These are phyloP conservation scores for Phytophthora crassamura DNA, from an alignment of 352 stramenopile genomes.

Conservation along the genomic window DNA sequence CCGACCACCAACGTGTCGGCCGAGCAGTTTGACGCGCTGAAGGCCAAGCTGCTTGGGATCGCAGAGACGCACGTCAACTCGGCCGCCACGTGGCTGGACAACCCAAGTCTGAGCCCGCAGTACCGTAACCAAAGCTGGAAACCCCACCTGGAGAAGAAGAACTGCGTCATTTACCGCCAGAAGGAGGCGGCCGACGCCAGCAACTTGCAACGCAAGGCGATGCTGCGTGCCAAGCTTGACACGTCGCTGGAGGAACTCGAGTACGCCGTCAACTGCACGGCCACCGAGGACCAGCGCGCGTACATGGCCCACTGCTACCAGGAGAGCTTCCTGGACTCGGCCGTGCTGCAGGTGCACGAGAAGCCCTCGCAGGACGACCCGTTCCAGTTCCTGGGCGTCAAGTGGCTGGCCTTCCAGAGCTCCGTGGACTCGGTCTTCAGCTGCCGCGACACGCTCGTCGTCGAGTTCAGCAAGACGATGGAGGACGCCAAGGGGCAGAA, in stretches of 20 bases:
- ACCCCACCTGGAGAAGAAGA: constrained; percentile 70
- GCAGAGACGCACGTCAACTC: constrained; percentile 55
- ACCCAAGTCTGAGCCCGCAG: constrained; percentile 60
- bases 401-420: constrained; percentile 78
- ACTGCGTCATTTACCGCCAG: constrained; percentile 73
- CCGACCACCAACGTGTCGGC: constrained; percentile 46
- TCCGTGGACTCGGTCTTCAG: constrained; percentile 74
- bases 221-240: constrained; percentile 74
- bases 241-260: constrained; percentile 74
- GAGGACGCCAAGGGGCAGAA: constrained; percentile 61
- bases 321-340: constrained; percentile 75
- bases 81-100: constrained; percentile 70
- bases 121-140: constrained; percentile 76
- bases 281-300: constrained; percentile 66
- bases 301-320: constrained; percentile 74
- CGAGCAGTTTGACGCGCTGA: constrained; percentile 40
- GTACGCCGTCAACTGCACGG: constrained; percentile 67
- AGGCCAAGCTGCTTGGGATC: constrained; percentile 37
- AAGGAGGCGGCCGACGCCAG: constrained; percentile 51
- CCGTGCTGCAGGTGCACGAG: constrained; percentile 73
- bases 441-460: constrained; percentile 63
- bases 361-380: constrained; percentile 52
- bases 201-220: constrained; percentile 50
- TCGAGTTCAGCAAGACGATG: constrained; percentile 71
- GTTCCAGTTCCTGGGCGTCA: constrained; percentile 78